Conservation (phyloP, 306 rosid genomes). For the Sindora glabra region DNA sequence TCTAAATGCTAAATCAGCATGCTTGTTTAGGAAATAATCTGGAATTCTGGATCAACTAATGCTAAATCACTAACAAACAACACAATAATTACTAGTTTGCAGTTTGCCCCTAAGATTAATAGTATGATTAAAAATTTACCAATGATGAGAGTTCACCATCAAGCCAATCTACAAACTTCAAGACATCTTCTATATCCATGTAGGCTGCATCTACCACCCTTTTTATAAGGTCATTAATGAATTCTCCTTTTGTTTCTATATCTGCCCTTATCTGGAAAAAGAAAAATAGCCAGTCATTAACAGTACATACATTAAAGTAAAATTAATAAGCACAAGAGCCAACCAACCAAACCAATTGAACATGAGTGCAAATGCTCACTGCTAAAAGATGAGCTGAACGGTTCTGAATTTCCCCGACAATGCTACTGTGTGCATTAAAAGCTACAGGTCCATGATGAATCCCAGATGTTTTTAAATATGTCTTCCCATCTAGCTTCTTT, state of each 20-base stretch:
- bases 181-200: slow-evolving; percentile 67
- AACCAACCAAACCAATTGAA: slow-evolving; percentile 3
- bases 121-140: slow-evolving; percentile 42
- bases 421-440: slow-evolving; percentile 68
- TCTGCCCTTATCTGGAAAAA: slow-evolving; percentile 76
- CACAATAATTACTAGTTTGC: background rate
- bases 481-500: slow-evolving; percentile 52
- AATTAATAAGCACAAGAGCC: background rate
- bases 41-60: background rate
- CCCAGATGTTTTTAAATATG: slow-evolving; percentile 26
- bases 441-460: slow-evolving; percentile 38
- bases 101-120: too few species aligned
- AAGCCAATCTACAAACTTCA: slow-evolving; percentile 86
- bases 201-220: slow-evolving; percentile 64
- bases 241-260: slow-evolving; percentile 84
- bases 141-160: slow-evolving; percentile 72
- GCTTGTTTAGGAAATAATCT: too few species aligned
- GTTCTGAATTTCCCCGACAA: slow-evolving; percentile 90
- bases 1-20: too few species aligned
- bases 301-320: background rate
- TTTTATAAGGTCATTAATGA: slow-evolving; percentile 67
- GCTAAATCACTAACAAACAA: background rate
- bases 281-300: slow-evolving; percentile 9
- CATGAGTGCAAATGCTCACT: slow-evolving; percentile 37
- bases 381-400: slow-evolving; percentile 92